phyloP scores from a whole-genome alignment of 2,329 filamentous ascomycete species.

The Nannizziopsis arthrosporioides region DNA sequence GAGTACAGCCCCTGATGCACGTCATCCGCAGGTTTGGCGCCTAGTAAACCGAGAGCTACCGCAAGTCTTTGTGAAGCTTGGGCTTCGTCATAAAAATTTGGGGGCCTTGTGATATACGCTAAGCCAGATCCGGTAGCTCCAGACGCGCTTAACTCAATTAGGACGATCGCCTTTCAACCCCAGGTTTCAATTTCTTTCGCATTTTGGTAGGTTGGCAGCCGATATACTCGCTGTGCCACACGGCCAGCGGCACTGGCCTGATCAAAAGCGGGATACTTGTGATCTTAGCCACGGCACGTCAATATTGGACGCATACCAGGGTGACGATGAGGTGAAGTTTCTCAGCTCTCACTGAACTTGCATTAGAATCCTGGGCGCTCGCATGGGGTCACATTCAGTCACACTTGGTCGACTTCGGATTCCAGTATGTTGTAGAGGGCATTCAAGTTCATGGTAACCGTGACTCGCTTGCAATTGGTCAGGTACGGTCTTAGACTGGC shows the following conservation, averaged over 20 bases:
- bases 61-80: too few relatives aligned
- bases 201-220: neutral
- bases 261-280: neutral
- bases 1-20: too few relatives aligned
- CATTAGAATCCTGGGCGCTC: neutral
- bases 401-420: too few relatives aligned
- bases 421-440: too few relatives aligned
- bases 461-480: too few relatives aligned
- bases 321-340: neutral
- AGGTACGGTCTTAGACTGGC: neutral
- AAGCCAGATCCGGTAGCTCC: conserved; percentile 3
- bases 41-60: too few relatives aligned
- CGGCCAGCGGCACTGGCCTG: neutral
- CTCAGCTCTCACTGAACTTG: neutral
- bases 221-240: neutral
- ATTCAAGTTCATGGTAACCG: too few relatives aligned
- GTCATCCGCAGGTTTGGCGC: too few relatives aligned
- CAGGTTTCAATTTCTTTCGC: neutral
- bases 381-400: neutral
- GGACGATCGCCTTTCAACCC: neutral
- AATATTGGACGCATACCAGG: neutral
- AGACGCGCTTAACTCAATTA: conserved; percentile 5
- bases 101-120: conserved; percentile 1
- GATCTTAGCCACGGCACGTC: neutral
- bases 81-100: neutral